These are phyloP conservation scores for Ailanthus altissimus DNA, from an alignment of 345 rosid species.

Conservation along the genomic window DNA sequence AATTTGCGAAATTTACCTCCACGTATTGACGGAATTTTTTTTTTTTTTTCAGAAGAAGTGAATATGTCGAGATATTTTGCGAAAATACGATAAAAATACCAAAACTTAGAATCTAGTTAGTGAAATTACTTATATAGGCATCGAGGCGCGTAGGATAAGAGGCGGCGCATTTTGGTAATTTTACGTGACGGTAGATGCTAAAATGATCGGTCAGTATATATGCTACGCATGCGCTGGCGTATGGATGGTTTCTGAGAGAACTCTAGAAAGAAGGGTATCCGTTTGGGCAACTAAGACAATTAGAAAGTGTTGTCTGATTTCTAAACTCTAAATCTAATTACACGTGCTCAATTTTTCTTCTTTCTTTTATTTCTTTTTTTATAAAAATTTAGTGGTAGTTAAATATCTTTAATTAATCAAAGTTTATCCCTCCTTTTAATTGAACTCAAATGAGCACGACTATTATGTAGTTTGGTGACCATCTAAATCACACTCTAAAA, in stretches of 20 bases:
- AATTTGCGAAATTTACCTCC: constrained; percentile 24
- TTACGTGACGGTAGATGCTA: background rate
- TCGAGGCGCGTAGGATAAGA: constrained; percentile 26
- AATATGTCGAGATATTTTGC: background rate
- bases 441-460: no score
- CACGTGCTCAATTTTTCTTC: no score
- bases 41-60: background rate
- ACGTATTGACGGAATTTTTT: background rate
- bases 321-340: no score
- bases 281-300: constrained; percentile 3
- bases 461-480: no score
- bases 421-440: no score
- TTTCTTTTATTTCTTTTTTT: no score
- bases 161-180: constrained; percentile 17
- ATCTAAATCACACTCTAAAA: no score
- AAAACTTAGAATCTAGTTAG: fast-evolving
- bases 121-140: background rate
- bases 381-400: no score
- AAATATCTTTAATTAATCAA: no score
- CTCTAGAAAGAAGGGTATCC: background rate
- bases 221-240: constrained; percentile 15
- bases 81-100: background rate
- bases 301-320: no score
- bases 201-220: background rate
- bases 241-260: background rate